A percentile compares a stretch with the other conserved stretches of the same genome.
phyloP scores from a whole-genome alignment of 2,329 filamentous ascomycete species.

The Trichoderma atrobrunneum region DNA sequence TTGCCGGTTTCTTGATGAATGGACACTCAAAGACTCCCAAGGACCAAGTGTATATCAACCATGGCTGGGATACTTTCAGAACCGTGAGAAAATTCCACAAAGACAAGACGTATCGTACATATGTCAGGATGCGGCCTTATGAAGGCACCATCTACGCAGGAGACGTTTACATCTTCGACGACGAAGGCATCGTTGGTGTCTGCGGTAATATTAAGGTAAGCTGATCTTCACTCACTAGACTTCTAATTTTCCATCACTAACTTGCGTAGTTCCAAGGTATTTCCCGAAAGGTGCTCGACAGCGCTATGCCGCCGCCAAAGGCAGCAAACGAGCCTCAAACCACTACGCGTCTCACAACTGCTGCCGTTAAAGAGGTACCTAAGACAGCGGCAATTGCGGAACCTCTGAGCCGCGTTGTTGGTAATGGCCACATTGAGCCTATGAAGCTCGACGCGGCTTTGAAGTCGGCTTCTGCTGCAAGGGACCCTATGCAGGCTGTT shows the following conservation, averaged over 20 bases:
- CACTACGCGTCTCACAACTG: not conserved
- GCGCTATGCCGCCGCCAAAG: not conserved
- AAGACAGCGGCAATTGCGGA: not conserved
- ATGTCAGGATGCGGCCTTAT: constrained; percentile 56
- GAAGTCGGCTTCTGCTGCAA: constrained; percentile 6
- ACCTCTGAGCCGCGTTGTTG: not conserved
- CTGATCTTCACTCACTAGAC: not conserved
- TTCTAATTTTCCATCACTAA: not conserved
- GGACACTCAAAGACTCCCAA: constrained; percentile 35
- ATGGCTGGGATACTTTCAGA: constrained; percentile 44
- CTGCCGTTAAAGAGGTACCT: not conserved
- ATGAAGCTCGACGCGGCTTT: constrained; percentile 8
- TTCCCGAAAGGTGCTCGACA: not conserved
- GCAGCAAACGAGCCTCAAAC: not conserved
- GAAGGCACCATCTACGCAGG: constrained; percentile 45
- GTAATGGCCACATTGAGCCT: not conserved
- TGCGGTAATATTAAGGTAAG: constrained; percentile 48
- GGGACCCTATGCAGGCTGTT: not conserved
- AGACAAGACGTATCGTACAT: constrained; percentile 44
- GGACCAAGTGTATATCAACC: constrained; percentile 55
- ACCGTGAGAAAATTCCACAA: not conserved
- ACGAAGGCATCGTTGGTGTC: constrained; percentile 47
- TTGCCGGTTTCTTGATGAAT: constrained; percentile 53
- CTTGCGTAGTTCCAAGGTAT: constrained; percentile 12
- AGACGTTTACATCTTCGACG: constrained; percentile 55